Conservation (phyloP, 164 flowering plant genomes). For the Stephania cephalantha region DNA sequence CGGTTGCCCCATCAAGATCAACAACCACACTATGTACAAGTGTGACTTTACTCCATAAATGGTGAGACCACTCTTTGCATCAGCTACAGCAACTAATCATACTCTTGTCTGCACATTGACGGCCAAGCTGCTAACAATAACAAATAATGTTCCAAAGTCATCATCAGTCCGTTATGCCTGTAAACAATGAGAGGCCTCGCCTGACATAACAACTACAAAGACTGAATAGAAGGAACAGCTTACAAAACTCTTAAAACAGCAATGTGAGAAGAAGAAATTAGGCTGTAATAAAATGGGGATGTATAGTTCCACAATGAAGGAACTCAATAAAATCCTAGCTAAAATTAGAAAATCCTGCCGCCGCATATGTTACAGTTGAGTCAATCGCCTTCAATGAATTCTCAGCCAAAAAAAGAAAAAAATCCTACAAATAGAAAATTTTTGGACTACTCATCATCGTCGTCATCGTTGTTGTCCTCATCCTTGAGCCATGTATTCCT, state of each 20-base stretch:
- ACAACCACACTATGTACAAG: background rate
- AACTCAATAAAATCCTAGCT: background rate
- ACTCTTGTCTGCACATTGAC: no score
- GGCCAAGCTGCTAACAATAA: no score
- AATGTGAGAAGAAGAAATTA: background rate
- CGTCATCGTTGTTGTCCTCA: background rate
- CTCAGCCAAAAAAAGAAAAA: constrained; percentile 4
- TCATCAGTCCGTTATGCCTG: no score
- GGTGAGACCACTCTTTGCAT: background rate
- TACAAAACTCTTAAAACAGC: background rate
- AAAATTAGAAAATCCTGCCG: constrained; percentile 18
- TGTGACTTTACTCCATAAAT: background rate
- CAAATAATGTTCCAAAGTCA: no score
- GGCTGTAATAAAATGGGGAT: background rate
- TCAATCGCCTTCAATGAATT: constrained; percentile 28
- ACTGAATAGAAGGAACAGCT: background rate
- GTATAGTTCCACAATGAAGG: background rate
- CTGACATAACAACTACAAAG: background rate
- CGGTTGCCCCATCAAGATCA: no score
- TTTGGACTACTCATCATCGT: constrained; percentile 6
- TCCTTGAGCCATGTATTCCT: constrained; percentile 11
- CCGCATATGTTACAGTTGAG: constrained; percentile 80
- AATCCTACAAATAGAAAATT: constrained; percentile 6
- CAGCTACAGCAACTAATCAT: background rate
- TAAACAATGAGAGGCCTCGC: background rate